phyloP scores from a whole-genome alignment of 2,329 filamentous ascomycete genomes.

The Biscogniauxia sp. region DNA sequence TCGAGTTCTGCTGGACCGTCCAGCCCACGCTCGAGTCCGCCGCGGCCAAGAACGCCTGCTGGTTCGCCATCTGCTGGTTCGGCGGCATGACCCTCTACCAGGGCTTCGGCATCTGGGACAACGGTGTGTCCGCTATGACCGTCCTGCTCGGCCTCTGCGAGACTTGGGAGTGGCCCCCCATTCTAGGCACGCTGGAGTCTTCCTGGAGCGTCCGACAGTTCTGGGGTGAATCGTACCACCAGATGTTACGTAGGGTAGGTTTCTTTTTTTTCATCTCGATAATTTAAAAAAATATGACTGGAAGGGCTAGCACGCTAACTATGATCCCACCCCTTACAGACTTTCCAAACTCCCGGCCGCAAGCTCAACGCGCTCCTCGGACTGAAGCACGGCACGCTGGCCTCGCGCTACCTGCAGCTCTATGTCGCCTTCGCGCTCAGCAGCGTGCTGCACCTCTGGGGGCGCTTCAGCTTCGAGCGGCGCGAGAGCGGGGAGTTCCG shows the following conservation, averaged over 20 bases:
- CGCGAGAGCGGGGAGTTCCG: constrained; percentile 11
- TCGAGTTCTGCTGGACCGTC: constrained; percentile 10
- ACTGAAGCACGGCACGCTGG: constrained; percentile 14
- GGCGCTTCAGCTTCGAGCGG: constrained; percentile 8
- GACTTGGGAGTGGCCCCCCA: constrained; percentile 18
- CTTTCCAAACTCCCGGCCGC: constrained; percentile 11
- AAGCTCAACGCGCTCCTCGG: constrained; percentile 10
- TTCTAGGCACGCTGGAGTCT: constrained; percentile 6
- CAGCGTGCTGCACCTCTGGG: constrained; percentile 13
- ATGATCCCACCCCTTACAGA: not conserved
- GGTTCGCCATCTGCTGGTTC: constrained; percentile 8
- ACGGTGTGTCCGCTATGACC: constrained; percentile 8
- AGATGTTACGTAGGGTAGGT: constrained; percentile 15
- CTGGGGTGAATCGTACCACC: constrained; percentile 18
- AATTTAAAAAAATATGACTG: not conserved
- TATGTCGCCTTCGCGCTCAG: constrained; percentile 18
- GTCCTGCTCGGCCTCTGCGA: constrained; percentile 13
- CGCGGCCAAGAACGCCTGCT: not conserved
- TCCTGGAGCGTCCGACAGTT: constrained; percentile 15
- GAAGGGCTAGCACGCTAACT: not conserved
- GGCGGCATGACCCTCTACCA: constrained; percentile 11
- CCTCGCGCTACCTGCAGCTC: constrained; percentile 18
- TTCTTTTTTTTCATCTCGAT: too few species aligned
- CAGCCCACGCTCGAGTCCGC: not conserved
- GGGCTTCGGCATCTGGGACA: constrained; percentile 6